Base-by-base conservation (phyloP, 2,329 filamentous ascomycete species). In the Talaromyces sp. region DNA sequence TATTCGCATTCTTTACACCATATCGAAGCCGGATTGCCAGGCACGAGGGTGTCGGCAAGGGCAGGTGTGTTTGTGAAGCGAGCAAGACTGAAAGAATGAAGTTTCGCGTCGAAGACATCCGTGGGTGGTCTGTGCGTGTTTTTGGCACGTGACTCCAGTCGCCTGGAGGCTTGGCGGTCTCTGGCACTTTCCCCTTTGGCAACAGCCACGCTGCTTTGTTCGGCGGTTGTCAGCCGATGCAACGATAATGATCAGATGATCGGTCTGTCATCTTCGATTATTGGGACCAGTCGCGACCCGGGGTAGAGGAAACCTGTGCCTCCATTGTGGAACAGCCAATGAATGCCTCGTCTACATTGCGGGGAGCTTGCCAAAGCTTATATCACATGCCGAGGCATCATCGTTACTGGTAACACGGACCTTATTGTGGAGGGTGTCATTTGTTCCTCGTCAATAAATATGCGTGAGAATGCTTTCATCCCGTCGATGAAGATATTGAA, bases 1-100 rank as follows among this genome's bases (percentile, higher is more conserved):
- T 38, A 43, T 57, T 59, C 41, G 35, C 62, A 63, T 63, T 61
- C 43, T 61, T 61, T 52, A 62, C 35, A 62, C 52, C 61, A 62
- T 54, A 38, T 51, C 59, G 26, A 58, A 52, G 50, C 48, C 43
- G 52, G 51, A 38, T 59, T 60, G 60, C 57, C 57, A 53, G 53
- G 54, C 57, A 53, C 38, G 32, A n/a, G 26, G 43, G 53, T 54
- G 53, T 32, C 31, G 35, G 51, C 51, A 43, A 59, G 32, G 57
- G 27, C 48, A 29, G 48, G 19, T 12, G 21, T 11, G 17, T 52
- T 5, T 31, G 19, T 52, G 43, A 24, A 46, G 41, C n/a, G 41
- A 46, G 43, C 24, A 19, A 19, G 11, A 46, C 5, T 8, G 19
- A 19, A 4, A 46, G 43, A 4, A 3, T 6, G 9, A 46, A 46